Percentiles rank a stretch among this genome's conserved stretches.
Conservation (phyloP, 495 filamentous ascomycete species). For the Trypethelium eluteriae region DNA sequence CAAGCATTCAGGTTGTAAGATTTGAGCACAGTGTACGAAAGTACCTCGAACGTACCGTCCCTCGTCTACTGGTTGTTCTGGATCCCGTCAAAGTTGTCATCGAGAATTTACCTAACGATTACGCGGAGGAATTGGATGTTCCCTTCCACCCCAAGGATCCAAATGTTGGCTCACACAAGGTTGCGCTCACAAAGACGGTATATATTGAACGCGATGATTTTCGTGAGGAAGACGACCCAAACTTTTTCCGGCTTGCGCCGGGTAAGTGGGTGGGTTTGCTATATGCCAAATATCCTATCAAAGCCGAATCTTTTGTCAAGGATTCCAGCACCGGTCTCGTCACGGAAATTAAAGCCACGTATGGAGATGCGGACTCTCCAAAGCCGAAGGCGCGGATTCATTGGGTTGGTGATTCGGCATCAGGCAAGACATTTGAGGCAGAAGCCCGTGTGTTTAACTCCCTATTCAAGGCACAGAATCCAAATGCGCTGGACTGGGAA, state of each 20-base stretch:
- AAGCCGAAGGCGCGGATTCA: constrained; percentile 84
- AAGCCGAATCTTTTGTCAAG: constrained; percentile 65
- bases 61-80: constrained; percentile 72
- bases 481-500: constrained; percentile 49
- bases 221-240: constrained; percentile 66
- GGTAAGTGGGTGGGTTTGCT: constrained; percentile 84
- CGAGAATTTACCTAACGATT: constrained; percentile 62
- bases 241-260: constrained; percentile 90
- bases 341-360: constrained; percentile 56
- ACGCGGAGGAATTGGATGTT: constrained; percentile 52
- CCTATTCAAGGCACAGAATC: constrained; percentile 81
- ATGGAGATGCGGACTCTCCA: constrained; percentile 24
- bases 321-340: constrained; percentile 61
- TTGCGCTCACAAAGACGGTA: constrained; percentile 75
- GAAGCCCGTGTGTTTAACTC: constrained; percentile 73
- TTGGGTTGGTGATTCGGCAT: constrained; percentile 62
- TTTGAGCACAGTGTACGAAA: constrained; percentile 74
- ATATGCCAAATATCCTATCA: constrained; percentile 75
- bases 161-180: constrained; percentile 41
- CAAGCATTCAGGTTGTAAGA: constrained; percentile 61
- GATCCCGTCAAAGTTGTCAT: constrained; percentile 66
- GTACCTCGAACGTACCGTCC: constrained; percentile 77
- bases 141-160: constrained; percentile 73
- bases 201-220: constrained; percentile 95
- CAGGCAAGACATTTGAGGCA: constrained; percentile 58